Evolutionary conservation across 176 grass and related monocot genomes (phyloP), one percentile per base, ranked within the genome.

Genomic region (Neostapfia colusana): DNA sequence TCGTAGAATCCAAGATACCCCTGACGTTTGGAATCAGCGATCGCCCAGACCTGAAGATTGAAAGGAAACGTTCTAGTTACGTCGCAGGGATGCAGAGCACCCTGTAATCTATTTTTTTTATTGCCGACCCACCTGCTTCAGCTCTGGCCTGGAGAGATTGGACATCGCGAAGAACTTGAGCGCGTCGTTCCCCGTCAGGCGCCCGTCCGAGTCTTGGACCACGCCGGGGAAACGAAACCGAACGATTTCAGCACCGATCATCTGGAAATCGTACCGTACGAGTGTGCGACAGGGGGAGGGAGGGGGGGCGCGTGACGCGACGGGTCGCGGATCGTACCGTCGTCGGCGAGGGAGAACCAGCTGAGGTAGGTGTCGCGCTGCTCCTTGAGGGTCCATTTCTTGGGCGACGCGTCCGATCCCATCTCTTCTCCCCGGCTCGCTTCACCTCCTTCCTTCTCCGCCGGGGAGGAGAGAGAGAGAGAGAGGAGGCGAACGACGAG

Each of bases 141-240:
- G 89, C 6, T 98, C 91, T 9, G 83, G 51, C 35, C 85, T 81
- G 44, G 91, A 94, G 78, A 98, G 89, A 28, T 88, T 92, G 41
- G 91, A 98, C 91, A 90, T 94, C 24, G 88, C 85, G 80, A 98
- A 94, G 85, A 90, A 94, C 82, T 88, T 92, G 85, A 98, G 84
- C 26, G 95, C 91, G 41, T 98, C 91, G 7, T 67, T 87, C 75
- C 95, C 89, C n/a, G 87, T 90, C 25, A 94, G 76, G 6, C 91
- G 91, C 2, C 95, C 91, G 57, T 98, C 91, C 5, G 82, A 89
- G 64, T 98, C 95, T 91, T 11, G 8, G 14, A 17, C 10, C 6
- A 26, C 4, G 15, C 0, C 11, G 20, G 0, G 0, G 25, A 27
- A 13, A 44, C 0, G 27, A 35, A 12, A 68, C 6, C 37, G 4